Conservation (phyloP, 1,284 basidiomycete genomes). For the Heliocybe sulcata region DNA sequence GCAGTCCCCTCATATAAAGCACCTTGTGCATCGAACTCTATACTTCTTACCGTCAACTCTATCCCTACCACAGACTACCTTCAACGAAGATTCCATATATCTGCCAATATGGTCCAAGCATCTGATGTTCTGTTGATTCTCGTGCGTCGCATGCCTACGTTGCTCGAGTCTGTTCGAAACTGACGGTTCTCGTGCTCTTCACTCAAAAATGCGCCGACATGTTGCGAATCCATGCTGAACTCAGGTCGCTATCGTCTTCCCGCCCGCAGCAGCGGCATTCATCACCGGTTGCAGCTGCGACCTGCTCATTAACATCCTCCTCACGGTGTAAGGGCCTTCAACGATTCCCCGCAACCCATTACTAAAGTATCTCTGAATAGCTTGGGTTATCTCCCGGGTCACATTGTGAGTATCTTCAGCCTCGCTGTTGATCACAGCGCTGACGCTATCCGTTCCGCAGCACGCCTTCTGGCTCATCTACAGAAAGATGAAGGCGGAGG, state of each 20-base stretch:
- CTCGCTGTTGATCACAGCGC: no score
- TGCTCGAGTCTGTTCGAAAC: background rate
- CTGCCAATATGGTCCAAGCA: slow-evolving; percentile 27
- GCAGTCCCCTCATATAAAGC: slow-evolving; percentile 15
- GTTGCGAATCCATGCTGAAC: background rate
- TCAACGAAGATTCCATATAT: no score
- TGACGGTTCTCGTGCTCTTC: background rate
- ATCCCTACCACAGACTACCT: no score
- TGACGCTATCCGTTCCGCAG: slow-evolving; percentile 14
- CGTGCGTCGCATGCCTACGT: slow-evolving; percentile 11
- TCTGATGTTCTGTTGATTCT: slow-evolving; percentile 47
- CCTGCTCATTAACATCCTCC: slow-evolving; percentile 71
- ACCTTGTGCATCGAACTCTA: background rate
- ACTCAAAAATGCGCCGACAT: background rate
- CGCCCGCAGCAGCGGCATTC: slow-evolving; percentile 64
- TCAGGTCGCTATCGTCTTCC: slow-evolving; percentile 73
- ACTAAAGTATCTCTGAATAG: slow-evolving; percentile 24
- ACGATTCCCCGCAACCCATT: background rate
- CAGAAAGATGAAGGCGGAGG: slow-evolving; percentile 55
- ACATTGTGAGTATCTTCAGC: slow-evolving; percentile 52
- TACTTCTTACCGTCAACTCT: background rate
- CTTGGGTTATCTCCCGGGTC: slow-evolving; percentile 71
- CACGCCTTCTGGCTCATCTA: slow-evolving; percentile 47
- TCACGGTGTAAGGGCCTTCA: slow-evolving; percentile 53
- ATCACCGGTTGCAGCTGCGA: slow-evolving; percentile 77